Percentiles rank a stretch among this genome's conserved stretches.
Conservation (phyloP, 192 early-diverging fungal genomes). For the Mortierella antarctica region DNA sequence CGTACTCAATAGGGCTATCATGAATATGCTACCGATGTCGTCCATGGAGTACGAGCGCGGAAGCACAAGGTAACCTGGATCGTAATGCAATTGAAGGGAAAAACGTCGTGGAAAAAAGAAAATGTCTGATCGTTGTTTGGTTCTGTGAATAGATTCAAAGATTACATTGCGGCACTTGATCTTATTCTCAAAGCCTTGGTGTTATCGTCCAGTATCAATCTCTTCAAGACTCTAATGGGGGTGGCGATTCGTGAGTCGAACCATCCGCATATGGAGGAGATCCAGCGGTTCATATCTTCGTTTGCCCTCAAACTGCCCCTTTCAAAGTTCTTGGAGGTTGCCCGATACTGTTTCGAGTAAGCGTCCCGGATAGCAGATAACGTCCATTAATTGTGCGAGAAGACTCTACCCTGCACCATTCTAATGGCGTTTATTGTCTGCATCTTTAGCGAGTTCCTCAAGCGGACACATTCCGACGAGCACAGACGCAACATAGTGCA, state of each 20-base stretch:
- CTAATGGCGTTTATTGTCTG: background rate
- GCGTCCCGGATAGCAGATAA: background rate
- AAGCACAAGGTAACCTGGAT: conserved; percentile 15
- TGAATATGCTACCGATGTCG: conserved; percentile 52
- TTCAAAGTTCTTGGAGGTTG: conserved; percentile 52
- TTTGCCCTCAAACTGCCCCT: conserved; percentile 52
- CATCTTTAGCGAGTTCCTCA: conserved; percentile 27
- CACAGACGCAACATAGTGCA: conserved; percentile 62
- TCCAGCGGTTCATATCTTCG: conserved; percentile 42
- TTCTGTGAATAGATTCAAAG: conserved; percentile 51
- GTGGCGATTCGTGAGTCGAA: conserved; percentile 66
- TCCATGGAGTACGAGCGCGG: conserved; percentile 45
- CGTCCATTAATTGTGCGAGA: too few relatives aligned
- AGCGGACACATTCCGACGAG: conserved; percentile 34
- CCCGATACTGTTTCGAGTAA: conserved; percentile 59
- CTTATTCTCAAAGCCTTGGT: conserved; percentile 63
- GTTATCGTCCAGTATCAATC: conserved; percentile 37
- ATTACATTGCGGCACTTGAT: conserved; percentile 65
- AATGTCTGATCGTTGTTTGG: background rate
- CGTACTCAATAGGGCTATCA: conserved; percentile 57
- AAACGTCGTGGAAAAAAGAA: background rate
- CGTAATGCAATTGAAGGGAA: too few relatives aligned
- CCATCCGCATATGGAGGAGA: conserved; percentile 57
- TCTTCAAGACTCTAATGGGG: conserved; percentile 64
- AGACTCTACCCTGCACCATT: background rate